Evolutionary conservation across 108 stramenopile genomes (phyloP).

Genomic region (Schizochytrium sp.): DNA sequence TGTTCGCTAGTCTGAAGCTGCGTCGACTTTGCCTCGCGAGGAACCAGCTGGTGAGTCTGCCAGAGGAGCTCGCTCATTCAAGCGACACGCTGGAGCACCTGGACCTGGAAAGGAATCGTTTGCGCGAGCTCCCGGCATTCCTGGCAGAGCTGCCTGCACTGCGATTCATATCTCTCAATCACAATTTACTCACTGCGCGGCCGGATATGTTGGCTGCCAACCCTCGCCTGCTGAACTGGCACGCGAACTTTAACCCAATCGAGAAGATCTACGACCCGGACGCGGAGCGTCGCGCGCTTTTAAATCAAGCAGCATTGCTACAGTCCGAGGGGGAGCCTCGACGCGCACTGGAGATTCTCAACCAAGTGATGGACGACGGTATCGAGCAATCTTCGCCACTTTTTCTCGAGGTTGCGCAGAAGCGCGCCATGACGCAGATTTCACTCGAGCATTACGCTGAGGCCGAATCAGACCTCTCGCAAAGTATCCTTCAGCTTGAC

Average conservation of each 20-base stretch:
- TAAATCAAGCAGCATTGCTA: neutral
- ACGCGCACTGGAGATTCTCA: neutral
- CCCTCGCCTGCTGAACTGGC: neutral
- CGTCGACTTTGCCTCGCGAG: neutral
- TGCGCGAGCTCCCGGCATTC: neutral
- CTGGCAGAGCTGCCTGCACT: neutral
- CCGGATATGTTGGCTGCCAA: neutral
- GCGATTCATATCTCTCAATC: neutral
- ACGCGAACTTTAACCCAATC: neutral
- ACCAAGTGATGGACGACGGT: neutral
- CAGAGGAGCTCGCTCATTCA: neutral
- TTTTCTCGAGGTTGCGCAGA: neutral
- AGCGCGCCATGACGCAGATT: neutral
- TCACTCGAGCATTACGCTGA: neutral
- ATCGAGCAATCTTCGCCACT: neutral
- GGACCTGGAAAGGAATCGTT: neutral
- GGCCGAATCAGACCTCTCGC: neutral
- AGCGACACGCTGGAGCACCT: neutral
- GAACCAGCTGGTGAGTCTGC: neutral
- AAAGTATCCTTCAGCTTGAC: neutral
- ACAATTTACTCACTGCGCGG: neutral
- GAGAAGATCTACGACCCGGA: neutral
- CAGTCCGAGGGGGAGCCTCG: neutral
- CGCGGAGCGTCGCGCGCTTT: neutral
- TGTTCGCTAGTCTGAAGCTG: neutral